Percentiles rank a stretch among this genome's conserved stretches.
Evolutionary conservation across 768 basidiomycete genomes (phyloP).

Genomic region (Termitomyces eurrhizus): DNA sequence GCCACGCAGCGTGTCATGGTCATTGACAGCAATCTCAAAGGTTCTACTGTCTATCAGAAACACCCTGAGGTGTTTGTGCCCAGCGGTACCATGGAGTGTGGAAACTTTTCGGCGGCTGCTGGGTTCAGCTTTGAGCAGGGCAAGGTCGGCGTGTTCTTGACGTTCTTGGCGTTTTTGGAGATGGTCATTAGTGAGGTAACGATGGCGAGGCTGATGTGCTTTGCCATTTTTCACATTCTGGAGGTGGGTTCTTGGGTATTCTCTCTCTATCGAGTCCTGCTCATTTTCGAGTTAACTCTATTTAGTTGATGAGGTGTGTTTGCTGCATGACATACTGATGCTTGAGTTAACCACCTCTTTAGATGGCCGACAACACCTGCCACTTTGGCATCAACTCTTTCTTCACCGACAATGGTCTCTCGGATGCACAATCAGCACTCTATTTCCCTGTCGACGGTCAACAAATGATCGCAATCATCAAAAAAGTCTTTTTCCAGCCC

Average conservation of each 20-base stretch:
- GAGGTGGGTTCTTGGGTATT: constrained; percentile 40
- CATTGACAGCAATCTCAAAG: constrained; percentile 87
- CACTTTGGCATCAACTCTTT: constrained; percentile 73
- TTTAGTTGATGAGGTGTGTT: neutral
- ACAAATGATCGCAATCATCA: constrained; percentile 77
- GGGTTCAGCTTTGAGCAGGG: constrained; percentile 82
- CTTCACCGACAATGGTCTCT: constrained; percentile 85
- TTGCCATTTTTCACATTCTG: constrained; percentile 87
- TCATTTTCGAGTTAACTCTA: too few relatives aligned
- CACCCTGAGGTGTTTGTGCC: constrained; percentile 85
- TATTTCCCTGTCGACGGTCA: constrained; percentile 87
- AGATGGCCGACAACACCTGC: constrained; percentile 45
- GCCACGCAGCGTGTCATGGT: constrained; percentile 79
- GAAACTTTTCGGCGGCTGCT: constrained; percentile 80
- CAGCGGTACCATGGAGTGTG: constrained; percentile 85
- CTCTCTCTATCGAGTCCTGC: too few relatives aligned
- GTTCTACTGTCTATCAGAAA: constrained; percentile 88
- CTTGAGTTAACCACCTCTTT: neutral
- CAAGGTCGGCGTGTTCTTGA: constrained; percentile 87
- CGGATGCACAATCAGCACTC: constrained; percentile 72
- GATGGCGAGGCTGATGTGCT: constrained; percentile 88
- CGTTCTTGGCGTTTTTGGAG: constrained; percentile 90
- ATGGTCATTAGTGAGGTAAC: constrained; percentile 88
- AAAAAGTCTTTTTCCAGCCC: constrained; percentile 77
- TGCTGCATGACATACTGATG: neutral